Conservation (phyloP, 768 basidiomycete species). For the Saitozyma podzolica region DNA sequence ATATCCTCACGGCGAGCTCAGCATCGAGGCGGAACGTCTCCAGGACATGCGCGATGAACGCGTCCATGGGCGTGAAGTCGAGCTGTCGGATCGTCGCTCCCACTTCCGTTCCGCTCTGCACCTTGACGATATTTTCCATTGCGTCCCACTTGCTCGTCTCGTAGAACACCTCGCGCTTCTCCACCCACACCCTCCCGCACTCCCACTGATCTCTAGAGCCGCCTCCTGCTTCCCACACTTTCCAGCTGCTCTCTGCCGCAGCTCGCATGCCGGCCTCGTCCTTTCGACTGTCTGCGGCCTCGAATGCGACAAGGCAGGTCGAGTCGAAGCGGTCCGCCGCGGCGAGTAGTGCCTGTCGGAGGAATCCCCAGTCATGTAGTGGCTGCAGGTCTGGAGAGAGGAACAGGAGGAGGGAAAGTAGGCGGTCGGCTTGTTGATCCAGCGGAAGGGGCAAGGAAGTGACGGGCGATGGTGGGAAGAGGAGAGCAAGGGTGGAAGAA, state of each 20-base stretch:
- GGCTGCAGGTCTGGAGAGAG: constrained; percentile 73
- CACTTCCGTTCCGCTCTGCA: constrained; percentile 52
- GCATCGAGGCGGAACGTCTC: constrained; percentile 71
- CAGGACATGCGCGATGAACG: constrained; percentile 73
- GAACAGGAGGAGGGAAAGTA: constrained; percentile 73
- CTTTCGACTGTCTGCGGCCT: constrained; percentile 71
- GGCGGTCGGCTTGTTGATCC: constrained; percentile 63
- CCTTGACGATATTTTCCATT: constrained; percentile 64
- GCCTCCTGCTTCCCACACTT: constrained; percentile 65
- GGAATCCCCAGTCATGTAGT: constrained; percentile 64
- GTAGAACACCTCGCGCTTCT: constrained; percentile 92
- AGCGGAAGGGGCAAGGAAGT: constrained; percentile 50
- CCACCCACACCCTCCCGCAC: constrained; percentile 91
- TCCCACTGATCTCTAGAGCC: constrained; percentile 66
- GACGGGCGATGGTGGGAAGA: constrained; percentile 54
- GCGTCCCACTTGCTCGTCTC: constrained; percentile 77
- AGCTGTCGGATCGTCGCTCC: constrained; percentile 56
- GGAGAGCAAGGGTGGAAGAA: constrained; percentile 62
- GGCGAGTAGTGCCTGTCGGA: constrained; percentile 67
- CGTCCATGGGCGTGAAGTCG: constrained; percentile 91
- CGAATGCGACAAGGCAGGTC: constrained; percentile 80
- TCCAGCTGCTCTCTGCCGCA: constrained; percentile 81
- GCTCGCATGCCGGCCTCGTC: constrained; percentile 78
- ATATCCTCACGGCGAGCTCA: constrained; percentile 75
- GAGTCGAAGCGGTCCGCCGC: constrained; percentile 89